Evolutionary conservation across 2,329 filamentous ascomycete genomes (phyloP).

Genomic region (Xylaria sp.): DNA sequence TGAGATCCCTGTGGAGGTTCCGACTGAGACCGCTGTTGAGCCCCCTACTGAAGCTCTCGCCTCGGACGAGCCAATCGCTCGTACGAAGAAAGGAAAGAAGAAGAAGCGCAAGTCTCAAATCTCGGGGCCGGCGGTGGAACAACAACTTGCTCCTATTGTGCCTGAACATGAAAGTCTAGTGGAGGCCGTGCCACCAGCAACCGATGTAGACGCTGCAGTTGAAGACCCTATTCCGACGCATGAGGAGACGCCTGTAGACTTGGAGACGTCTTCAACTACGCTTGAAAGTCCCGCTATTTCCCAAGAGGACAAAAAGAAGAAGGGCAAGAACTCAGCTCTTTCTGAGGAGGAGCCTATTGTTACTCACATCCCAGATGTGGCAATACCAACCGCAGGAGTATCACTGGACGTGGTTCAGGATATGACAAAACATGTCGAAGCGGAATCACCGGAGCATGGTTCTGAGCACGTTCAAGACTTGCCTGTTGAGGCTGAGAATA

Average conservation of each 20-base stretch:
- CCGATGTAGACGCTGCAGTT: not conserved
- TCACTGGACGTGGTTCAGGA: not conserved
- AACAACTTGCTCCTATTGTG: constrained; percentile 3
- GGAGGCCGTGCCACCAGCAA: not conserved
- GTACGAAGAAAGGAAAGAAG: constrained; percentile 41
- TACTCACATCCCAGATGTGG: not conserved
- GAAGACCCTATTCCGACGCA: not conserved
- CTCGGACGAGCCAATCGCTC: constrained; percentile 4
- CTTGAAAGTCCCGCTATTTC: constrained; percentile 38
- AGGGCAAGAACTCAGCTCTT: constrained; percentile 42
- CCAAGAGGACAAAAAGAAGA: constrained; percentile 47
- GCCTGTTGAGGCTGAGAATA: constrained; percentile 6
- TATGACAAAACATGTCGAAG: not conserved
- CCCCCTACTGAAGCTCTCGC: not conserved
- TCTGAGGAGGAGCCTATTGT: constrained; percentile 26
- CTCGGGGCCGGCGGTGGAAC: constrained; percentile 30
- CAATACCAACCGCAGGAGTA: constrained; percentile 1
- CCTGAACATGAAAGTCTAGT: constrained; percentile 12
- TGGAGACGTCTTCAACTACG: constrained; percentile 21
- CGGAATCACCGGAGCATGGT: not conserved
- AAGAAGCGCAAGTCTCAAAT: constrained; percentile 40
- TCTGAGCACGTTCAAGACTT: not conserved
- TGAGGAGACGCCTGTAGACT: constrained; percentile 18
- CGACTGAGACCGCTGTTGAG: not conserved
- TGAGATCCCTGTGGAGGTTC: not conserved